A percentile compares a stretch with the other conserved stretches of the same genome.
These are phyloP conservation scores for Verticillium nubilum DNA, from an alignment of 2,329 filamentous ascomycete species.

Conservation along the genomic window DNA sequence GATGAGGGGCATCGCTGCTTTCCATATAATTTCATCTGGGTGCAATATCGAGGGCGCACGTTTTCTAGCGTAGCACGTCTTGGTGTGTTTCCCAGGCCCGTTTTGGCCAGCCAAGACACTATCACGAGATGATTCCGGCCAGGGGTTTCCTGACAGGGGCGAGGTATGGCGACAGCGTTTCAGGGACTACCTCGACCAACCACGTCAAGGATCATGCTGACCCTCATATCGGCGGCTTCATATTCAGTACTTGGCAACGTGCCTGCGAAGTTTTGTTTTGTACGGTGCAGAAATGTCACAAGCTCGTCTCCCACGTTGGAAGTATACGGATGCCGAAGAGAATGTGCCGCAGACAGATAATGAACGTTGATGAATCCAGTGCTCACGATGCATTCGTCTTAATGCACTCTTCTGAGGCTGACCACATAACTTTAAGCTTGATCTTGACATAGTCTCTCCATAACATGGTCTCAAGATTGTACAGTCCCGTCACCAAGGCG, in stretches of 20 bases:
- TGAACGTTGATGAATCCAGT: too few relatives aligned
- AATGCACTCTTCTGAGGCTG: too few relatives aligned
- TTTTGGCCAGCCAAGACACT: not conserved
- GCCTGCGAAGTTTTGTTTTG: not conserved
- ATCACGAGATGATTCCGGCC: not conserved
- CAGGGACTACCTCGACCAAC: not conserved
- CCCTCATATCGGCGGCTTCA: not conserved
- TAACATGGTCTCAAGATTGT: too few relatives aligned
- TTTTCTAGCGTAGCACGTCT: not conserved
- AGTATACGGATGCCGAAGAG: too few relatives aligned
- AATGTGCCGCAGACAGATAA: too few relatives aligned
- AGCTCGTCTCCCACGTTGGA: not conserved
- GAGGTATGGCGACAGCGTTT: not conserved
- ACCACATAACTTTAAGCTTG: too few relatives aligned
- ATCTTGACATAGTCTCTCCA: too few relatives aligned
- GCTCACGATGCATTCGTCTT: too few relatives aligned
- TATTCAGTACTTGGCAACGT: not conserved
- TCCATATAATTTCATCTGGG: not conserved
- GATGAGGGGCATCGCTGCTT: too few relatives aligned
- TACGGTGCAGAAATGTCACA: not conserved
- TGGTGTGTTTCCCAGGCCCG: not conserved
- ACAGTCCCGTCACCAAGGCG: too few relatives aligned
- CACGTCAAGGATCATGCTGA: not conserved
- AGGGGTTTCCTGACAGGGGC: not conserved
- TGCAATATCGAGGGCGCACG: not conserved